A percentile compares a stretch with the other conserved stretches of the same genome.
phyloP scores from a whole-genome alignment of 352 stramenopile genomes.

The Phytophthora nicotianae region DNA sequence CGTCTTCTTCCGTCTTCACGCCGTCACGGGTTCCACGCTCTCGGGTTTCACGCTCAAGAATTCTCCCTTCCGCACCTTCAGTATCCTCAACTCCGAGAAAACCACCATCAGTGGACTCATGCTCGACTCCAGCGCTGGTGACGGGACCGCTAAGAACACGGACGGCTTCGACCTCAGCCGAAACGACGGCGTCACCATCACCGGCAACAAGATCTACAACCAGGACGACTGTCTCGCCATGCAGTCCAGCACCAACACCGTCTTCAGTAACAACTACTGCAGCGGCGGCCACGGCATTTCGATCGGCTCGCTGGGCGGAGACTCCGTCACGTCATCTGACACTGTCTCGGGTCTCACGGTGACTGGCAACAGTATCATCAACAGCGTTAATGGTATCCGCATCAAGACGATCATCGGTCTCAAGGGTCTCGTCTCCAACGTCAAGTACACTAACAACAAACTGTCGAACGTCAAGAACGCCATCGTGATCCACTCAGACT shows the following conservation, averaged over 20 bases:
- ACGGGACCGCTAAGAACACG: slow-evolving; percentile 15
- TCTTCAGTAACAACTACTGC: slow-evolving; percentile 24
- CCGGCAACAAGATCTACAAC: slow-evolving; percentile 24
- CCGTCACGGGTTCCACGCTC: slow-evolving; percentile 29
- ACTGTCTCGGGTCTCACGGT: slow-evolving; percentile 34
- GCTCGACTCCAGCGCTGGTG: slow-evolving; percentile 10
- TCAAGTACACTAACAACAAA: slow-evolving; percentile 27
- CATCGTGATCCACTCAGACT: slow-evolving; percentile 20
- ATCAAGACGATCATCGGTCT: slow-evolving; percentile 27
- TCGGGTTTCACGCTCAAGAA: slow-evolving; percentile 41
- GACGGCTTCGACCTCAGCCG: slow-evolving; percentile 16
- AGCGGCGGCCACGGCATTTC: slow-evolving; percentile 29
- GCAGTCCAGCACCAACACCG: slow-evolving; percentile 22
- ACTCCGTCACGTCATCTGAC: slow-evolving; percentile 6
- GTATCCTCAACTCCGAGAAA: slow-evolving; percentile 32
- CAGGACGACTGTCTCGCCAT: slow-evolving; percentile 21
- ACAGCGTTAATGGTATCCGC: slow-evolving; percentile 21
- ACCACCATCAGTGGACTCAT: slow-evolving; percentile 18
- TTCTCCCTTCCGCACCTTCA: slow-evolving; percentile 34
- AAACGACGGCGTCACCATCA: slow-evolving; percentile 17
- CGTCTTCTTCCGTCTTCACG: slow-evolving; percentile 38
- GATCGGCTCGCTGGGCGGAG: slow-evolving; percentile 38
- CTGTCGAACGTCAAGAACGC: slow-evolving; percentile 25
- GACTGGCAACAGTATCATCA: slow-evolving; percentile 31
- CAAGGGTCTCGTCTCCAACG: slow-evolving; percentile 24